Conservation (phyloP, 768 basidiomycete species). For the Punctularia strigosozonata region DNA sequence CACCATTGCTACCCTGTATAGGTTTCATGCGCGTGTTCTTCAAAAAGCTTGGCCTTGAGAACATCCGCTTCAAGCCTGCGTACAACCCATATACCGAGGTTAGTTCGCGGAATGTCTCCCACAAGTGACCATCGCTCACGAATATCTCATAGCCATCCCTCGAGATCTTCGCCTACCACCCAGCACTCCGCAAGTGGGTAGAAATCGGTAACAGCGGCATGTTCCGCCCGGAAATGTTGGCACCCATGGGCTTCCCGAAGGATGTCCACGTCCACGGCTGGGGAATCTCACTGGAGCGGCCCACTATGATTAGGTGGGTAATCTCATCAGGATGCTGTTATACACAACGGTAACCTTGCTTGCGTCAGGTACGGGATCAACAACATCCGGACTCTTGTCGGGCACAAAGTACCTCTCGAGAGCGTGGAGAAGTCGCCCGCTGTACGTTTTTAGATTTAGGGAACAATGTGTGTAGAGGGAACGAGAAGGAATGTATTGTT, state of each 20-base stretch:
- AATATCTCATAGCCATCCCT: slow-evolving; percentile 60
- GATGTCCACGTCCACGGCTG: slow-evolving; percentile 96
- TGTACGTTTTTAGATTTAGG: slow-evolving; percentile 61
- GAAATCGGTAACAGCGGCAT: slow-evolving; percentile 99
- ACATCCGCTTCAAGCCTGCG: slow-evolving; percentile 95
- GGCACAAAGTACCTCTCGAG: slow-evolving; percentile 93
- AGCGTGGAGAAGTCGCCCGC: slow-evolving; percentile 82
- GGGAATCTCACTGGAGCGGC: slow-evolving; percentile 89
- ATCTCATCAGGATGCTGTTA: not conserved
- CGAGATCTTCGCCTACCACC: slow-evolving; percentile 98
- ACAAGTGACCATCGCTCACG: not conserved
- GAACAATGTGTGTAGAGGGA: no score
- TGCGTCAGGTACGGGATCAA: slow-evolving; percentile 82
- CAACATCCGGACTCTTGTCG: slow-evolving; percentile 93
- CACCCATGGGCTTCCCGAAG: slow-evolving; percentile 96
- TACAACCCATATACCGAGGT: slow-evolving; percentile 99
- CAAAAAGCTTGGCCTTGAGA: slow-evolving; percentile 91
- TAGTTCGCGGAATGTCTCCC: slow-evolving; percentile 5
- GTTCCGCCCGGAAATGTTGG: slow-evolving; percentile 99
- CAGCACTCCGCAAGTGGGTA: slow-evolving; percentile 87
- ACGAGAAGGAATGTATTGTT: no score
- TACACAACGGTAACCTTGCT: not conserved
- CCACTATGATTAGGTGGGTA: slow-evolving; percentile 94
- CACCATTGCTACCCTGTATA: slow-evolving; percentile 17
- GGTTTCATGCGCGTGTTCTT: slow-evolving; percentile 99